phyloP scores from a whole-genome alignment of 495 filamentous ascomycete species.

The Aspergillus coremiiformis region DNA sequence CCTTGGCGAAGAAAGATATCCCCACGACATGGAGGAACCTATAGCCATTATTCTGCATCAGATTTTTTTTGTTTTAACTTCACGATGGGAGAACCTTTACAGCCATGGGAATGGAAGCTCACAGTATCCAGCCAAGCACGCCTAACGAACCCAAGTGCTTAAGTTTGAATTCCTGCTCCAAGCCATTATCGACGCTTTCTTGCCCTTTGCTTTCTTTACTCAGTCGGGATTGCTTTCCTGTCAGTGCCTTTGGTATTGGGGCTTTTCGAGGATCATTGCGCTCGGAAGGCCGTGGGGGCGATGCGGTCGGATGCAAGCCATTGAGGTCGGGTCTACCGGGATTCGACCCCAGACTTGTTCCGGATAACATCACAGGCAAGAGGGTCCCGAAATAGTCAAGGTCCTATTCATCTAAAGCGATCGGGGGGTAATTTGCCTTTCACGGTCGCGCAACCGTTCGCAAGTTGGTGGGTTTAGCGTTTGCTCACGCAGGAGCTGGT shows the following conservation, averaged over 20 bases:
- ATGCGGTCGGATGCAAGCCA: neutral
- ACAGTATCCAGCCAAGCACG: constrained; percentile 39
- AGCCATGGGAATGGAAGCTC: constrained; percentile 13
- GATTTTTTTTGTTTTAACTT: neutral
- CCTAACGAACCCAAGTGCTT: constrained; percentile 37
- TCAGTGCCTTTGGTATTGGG: constrained; percentile 11
- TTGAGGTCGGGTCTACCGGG: constrained; percentile 3
- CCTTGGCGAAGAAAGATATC: constrained; percentile 87
- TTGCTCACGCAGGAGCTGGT: neutral
- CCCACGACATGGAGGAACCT: constrained; percentile 70
- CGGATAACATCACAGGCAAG: constrained; percentile 6
- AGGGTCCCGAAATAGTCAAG: neutral
- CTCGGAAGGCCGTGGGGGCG: constrained; percentile 2
- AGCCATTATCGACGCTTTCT: constrained; percentile 16
- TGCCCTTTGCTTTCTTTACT: constrained; percentile 15
- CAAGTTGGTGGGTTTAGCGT: neutral
- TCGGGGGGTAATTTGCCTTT: neutral
- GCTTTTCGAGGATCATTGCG: constrained; percentile 7
- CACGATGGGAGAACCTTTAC: neutral
- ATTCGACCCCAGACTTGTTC: constrained; percentile 2
- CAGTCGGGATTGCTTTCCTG: constrained; percentile 13
- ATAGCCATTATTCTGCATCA: neutral
- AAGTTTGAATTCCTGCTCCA: constrained; percentile 36
- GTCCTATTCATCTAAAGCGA: constrained; percentile 2
- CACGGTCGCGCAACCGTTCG: neutral